A percentile compares a stretch with the other conserved stretches of the same genome.
Evolutionary conservation across 106 monocot species (phyloP).

Genomic region (Dendrobium huoshanense): DNA sequence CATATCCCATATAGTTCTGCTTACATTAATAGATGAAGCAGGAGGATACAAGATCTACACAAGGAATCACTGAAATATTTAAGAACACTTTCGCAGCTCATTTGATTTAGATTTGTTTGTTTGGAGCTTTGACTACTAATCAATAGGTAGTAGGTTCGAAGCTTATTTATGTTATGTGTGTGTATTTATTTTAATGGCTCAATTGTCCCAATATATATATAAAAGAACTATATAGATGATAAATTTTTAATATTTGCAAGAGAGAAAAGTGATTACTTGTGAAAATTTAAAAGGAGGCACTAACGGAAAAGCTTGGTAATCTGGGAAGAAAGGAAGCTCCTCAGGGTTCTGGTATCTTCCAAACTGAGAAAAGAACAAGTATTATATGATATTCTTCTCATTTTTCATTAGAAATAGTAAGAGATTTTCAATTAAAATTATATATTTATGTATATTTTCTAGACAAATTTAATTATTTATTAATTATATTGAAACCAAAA

Average conservation of each 20-base stretch:
- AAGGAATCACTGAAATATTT: background rate
- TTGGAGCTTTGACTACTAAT: background rate
- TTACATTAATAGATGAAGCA: slow-evolving; percentile 44
- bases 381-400: no score
- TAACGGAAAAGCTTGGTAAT: slow-evolving; percentile 1
- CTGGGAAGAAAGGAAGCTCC: slow-evolving; percentile 68
- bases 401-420: no score
- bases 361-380: slow-evolving; percentile 17
- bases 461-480: no score
- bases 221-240: background rate
- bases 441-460: no score
- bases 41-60: slow-evolving; percentile 30
- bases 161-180: no score
- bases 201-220: background rate
- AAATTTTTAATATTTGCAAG: background rate
- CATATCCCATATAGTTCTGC: slow-evolving; percentile 31
- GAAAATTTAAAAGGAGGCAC: slow-evolving; percentile 26
- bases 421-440: no score
- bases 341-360: slow-evolving; percentile 66
- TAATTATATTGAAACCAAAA: no score
- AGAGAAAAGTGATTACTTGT: slow-evolving; percentile 18
- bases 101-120: no score
- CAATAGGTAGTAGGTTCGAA: no score
- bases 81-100: no score
- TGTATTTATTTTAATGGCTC: no score